Evolutionary conservation across 768 basidiomycete species (phyloP), one percentile per base, ranked within the genome.

Genomic region (Hericium coralloides): DNA sequence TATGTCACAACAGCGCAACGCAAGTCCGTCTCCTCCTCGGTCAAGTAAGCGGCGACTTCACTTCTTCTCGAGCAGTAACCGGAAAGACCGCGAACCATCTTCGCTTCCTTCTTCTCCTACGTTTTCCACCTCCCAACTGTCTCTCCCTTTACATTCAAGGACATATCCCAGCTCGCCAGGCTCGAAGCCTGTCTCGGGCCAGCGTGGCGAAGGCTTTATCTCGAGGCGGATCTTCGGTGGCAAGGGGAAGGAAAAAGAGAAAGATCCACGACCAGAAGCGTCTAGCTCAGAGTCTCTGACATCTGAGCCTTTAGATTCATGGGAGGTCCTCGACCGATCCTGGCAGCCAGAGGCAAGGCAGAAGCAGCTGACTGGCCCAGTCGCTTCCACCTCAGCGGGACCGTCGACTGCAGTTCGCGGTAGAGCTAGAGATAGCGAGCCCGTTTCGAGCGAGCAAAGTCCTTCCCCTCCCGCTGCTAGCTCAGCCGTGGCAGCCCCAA

Each of bases 21-120:
- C 47, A 20, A 60, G 48, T 10, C 56, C 61, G 4, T 62, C 59
- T 14, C 55, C 57, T 36, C 36, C 51, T 18, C 61, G 56, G 5
- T 49, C 56, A 3, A 55, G 45, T 6, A 60, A 53, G 38, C 52
- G 56, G 38, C 59, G 61, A 31, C 61, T 62, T 10, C 59, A 62
- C 25, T 41, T 62, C 14, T 60, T 62, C 49, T 58, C 61, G 1
- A 51, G 52, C 39, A 14, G 54, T 36, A 60, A 60, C 25, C 53
- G 56, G 15, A 62, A 47, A 38, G 61, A 62, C 37, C 52, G 55
- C 6, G 51, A 63, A n/a, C 39, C 60, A 31, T 37, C 60, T 17
- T 63, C 62, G 20, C 52, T 53, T 4, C 62, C 62, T 17, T 63
- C 62, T 38, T 61, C 62, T 20, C 62, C 62, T 15, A 61, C 62